Evolutionary conservation across 2,329 filamentous ascomycete genomes (phyloP).

Genomic region (Claviceps sorghi): DNA sequence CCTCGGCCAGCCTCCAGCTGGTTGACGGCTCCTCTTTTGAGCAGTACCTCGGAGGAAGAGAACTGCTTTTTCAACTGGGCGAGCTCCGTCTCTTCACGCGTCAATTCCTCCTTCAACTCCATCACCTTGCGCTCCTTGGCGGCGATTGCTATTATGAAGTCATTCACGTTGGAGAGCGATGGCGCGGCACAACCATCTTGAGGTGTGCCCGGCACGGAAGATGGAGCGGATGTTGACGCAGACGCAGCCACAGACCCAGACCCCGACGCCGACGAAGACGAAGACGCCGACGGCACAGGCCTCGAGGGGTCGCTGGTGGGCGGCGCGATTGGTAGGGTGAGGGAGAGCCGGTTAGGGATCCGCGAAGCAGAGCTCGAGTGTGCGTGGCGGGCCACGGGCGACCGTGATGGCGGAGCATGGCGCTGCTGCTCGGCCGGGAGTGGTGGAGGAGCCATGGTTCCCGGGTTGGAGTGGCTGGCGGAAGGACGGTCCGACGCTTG

Average conservation of each 20-base stretch:
- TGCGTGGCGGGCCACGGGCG: constrained; percentile 28
- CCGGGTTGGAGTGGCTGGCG: constrained; percentile 4
- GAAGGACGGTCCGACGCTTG: neutral
- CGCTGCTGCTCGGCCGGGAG: constrained; percentile 25
- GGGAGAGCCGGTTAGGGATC: constrained; percentile 42
- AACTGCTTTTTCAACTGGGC: constrained; percentile 69
- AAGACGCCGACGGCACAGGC: constrained; percentile 30
- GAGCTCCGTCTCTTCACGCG: constrained; percentile 65
- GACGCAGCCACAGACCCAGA: constrained; percentile 27
- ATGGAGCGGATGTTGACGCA: constrained; percentile 17
- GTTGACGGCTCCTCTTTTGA: constrained; percentile 45
- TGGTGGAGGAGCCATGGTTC: constrained; percentile 22
- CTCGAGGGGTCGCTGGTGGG: constrained; percentile 38
- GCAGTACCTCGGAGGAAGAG: constrained; percentile 60
- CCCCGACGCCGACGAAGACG: constrained; percentile 25
- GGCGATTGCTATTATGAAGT: constrained; percentile 79
- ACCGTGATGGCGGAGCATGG: constrained; percentile 19
- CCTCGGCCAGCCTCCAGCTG: constrained; percentile 1
- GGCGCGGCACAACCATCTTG: constrained; percentile 26
- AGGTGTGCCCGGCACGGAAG: constrained; percentile 37
- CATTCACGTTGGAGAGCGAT: constrained; percentile 40
- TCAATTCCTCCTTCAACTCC: constrained; percentile 81
- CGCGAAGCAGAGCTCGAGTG: constrained; percentile 40
- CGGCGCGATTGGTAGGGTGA: constrained; percentile 46
- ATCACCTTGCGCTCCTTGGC: constrained; percentile 82